These are phyloP conservation scores for Tillandsia leiboldiana DNA, from an alignment of 176 grass and related monocot species.

Conservation along the genomic window DNA sequence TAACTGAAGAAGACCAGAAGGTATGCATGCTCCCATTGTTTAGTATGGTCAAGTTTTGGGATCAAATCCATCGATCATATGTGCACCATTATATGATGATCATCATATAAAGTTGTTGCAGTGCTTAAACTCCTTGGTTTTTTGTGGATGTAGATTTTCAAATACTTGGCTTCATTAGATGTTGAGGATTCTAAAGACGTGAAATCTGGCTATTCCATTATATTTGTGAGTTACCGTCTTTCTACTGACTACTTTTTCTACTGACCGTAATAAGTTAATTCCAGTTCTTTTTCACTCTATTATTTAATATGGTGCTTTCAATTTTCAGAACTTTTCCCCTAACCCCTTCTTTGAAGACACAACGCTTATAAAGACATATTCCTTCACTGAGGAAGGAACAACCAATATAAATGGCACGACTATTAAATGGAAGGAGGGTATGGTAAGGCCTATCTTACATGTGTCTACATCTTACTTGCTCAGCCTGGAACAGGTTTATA, in stretches of 20 bases:
- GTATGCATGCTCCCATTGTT: constrained; percentile 22
- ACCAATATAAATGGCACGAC: constrained; percentile 48
- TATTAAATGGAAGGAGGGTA: constrained; percentile 79
- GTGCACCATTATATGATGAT: neutral
- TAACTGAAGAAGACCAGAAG: constrained; percentile 73
- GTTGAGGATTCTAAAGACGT: constrained; percentile 80
- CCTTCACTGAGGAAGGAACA: constrained; percentile 52
- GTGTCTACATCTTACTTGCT: neutral
- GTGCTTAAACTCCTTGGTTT: constrained; percentile 7
- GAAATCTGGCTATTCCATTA: constrained; percentile 78
- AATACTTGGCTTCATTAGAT: constrained; percentile 61
- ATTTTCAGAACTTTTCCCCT: constrained; percentile 51
- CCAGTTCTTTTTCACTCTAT: constrained; percentile 4
- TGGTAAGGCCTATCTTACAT: constrained; percentile 32
- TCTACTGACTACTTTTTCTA: neutral
- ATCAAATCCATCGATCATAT: constrained; percentile 1
- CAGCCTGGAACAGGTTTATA: neutral
- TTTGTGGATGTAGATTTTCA: constrained; percentile 58
- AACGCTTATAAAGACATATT: constrained; percentile 54
- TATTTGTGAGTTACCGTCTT: constrained; percentile 40
- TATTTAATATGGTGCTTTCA: constrained; percentile 19
- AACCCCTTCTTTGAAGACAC: constrained; percentile 83
- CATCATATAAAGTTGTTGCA: neutral
- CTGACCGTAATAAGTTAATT: constrained; percentile 1
- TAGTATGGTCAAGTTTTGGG: neutral